phyloP scores from a whole-genome alignment of 1,139 yeast species.

The Kluyveromyces sp. region DNA sequence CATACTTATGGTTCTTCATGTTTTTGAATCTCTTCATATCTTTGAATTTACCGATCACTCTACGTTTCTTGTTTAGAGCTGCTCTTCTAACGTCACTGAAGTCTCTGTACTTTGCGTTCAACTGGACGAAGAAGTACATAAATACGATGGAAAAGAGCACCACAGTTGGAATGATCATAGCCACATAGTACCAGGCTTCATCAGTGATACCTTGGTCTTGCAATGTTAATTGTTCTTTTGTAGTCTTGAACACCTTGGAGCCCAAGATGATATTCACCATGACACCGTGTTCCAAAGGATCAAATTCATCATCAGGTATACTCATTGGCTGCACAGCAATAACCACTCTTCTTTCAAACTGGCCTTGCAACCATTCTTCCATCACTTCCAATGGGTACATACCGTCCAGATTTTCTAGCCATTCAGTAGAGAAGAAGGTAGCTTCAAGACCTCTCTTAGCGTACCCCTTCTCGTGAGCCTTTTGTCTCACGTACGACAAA shows the following conservation, averaged over 20 bases:
- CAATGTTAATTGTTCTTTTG: slow-evolving; percentile 45
- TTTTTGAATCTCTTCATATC: slow-evolving; percentile 29
- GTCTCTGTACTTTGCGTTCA: slow-evolving; percentile 48
- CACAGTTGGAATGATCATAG: slow-evolving; percentile 63
- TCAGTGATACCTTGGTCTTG: slow-evolving; percentile 52
- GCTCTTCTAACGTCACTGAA: slow-evolving; percentile 37
- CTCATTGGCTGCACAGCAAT: slow-evolving; percentile 67
- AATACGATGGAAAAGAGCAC: slow-evolving; percentile 53
- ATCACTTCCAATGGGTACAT: slow-evolving; percentile 50
- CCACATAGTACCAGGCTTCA: slow-evolving; percentile 60
- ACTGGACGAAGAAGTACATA: slow-evolving; percentile 55
- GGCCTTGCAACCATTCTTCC: slow-evolving; percentile 54
- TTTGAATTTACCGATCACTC: slow-evolving; percentile 34
- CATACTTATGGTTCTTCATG: slow-evolving; percentile 33
- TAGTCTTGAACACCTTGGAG: slow-evolving; percentile 52
- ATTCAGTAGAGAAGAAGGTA: slow-evolving; percentile 61
- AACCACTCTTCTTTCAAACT: slow-evolving; percentile 40
- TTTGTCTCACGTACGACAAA: slow-evolving; percentile 55
- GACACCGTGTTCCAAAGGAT: slow-evolving; percentile 44
- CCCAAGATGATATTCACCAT: slow-evolving; percentile 50
- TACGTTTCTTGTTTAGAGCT: slow-evolving; percentile 45
- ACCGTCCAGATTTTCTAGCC: slow-evolving; percentile 63
- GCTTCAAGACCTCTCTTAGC: slow-evolving; percentile 41
- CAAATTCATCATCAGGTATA: slow-evolving; percentile 57
- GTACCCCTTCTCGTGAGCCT: slow-evolving; percentile 47